Conservation (phyloP, 108 stramenopile genomes). For the Mediolabrus comicus region DNA sequence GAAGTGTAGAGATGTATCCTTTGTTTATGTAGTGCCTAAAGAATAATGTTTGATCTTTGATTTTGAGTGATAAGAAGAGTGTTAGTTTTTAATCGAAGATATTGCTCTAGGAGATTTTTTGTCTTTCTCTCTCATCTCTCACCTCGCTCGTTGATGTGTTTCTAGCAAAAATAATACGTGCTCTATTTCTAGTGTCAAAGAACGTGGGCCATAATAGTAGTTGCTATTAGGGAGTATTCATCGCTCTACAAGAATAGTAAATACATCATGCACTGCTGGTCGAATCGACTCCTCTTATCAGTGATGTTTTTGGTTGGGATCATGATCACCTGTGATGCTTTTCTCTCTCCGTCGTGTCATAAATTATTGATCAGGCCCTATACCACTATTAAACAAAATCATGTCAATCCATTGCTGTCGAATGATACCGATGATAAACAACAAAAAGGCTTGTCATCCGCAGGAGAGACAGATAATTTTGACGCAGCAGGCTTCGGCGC, state of each 20-base stretch:
- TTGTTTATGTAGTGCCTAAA: neutral
- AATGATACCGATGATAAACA: neutral
- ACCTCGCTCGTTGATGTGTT: too few relatives aligned
- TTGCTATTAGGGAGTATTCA: too few relatives aligned
- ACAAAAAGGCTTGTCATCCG: neutral
- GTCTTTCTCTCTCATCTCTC: too few relatives aligned
- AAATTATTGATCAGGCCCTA: neutral
- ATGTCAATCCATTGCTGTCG: neutral
- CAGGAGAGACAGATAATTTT: slow-evolving; percentile 29
- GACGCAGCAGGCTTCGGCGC: slow-evolving; percentile 48
- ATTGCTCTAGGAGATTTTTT: too few relatives aligned
- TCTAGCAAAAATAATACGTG: too few relatives aligned
- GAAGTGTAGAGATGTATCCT: neutral
- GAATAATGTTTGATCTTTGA: neutral
- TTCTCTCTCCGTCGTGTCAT: neutral
- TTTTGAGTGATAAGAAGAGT: too few relatives aligned
- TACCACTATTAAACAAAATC: neutral
- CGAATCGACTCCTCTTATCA: neutral
- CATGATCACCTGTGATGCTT: neutral
- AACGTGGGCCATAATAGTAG: too few relatives aligned
- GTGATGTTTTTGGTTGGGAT: neutral
- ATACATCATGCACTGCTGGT: neutral
- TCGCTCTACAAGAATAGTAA: neutral
- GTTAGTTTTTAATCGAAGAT: too few relatives aligned
- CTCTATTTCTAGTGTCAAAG: too few relatives aligned